Conservation (phyloP, 2,329 filamentous ascomycete species). For the Nannizziopsis arthrosporioides region DNA sequence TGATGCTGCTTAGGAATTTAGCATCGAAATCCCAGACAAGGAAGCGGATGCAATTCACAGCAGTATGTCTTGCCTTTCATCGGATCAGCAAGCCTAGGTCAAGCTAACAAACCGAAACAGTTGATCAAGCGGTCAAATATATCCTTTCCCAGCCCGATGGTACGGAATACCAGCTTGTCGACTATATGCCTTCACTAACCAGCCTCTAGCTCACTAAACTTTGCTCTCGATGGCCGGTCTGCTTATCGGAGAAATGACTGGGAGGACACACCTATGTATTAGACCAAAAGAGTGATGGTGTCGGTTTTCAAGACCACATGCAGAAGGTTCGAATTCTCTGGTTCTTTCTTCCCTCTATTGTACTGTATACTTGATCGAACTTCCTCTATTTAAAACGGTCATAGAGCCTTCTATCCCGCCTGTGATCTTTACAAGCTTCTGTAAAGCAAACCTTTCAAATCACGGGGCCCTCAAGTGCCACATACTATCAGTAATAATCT, state of each 20-base stretch:
- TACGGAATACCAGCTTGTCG: conserved; percentile 40
- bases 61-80: conserved; percentile 47
- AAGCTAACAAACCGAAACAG: conserved; percentile 36
- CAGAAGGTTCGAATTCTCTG: conserved; percentile 5
- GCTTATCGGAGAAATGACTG: neutral
- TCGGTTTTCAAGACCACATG: neutral
- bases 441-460: too few species aligned
- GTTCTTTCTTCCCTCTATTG: conserved; percentile 22
- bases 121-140: conserved; percentile 90
- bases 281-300: conserved; percentile 6
- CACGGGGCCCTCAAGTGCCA: too few species aligned
- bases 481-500: too few species aligned
- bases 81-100: neutral
- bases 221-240: neutral
- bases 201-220: conserved; percentile 15
- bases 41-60: conserved; percentile 90
- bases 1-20: conserved; percentile 48
- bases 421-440: neutral
- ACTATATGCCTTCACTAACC: conserved; percentile 17
- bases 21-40: conserved; percentile 98
- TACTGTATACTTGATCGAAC: conserved; percentile 35
- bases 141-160: conserved; percentile 88
- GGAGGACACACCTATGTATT: conserved; percentile 2
- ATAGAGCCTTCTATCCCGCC: conserved; percentile 1
- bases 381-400: conserved; percentile 11